Percentiles rank a stretch among this genome's conserved stretches.
Conservation (phyloP, 2,329 filamentous ascomycete species). For the Didymella pinodella region DNA sequence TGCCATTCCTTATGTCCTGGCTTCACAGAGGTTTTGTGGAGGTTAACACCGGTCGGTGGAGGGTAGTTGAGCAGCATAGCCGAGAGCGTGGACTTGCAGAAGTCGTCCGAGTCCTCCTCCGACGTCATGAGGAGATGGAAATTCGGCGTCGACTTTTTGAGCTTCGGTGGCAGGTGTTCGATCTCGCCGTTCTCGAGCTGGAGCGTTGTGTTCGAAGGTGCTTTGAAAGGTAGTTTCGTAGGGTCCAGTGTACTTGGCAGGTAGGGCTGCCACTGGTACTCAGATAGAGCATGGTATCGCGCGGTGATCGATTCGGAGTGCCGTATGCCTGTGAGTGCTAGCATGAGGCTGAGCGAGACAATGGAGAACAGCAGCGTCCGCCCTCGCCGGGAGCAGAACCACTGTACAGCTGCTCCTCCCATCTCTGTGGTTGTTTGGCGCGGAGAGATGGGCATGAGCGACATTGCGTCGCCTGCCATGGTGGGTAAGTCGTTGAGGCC, state of each 20-base stretch:
- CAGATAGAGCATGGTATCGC: slow-evolving; percentile 38
- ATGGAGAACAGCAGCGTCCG: slow-evolving; percentile 34
- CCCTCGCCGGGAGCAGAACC: slow-evolving; percentile 42
- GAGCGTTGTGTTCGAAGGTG: slow-evolving; percentile 45
- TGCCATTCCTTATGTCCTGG: slow-evolving; percentile 53
- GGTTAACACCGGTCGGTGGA: slow-evolving; percentile 63
- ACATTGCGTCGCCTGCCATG: slow-evolving; percentile 38
- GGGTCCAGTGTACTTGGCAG: slow-evolving; percentile 35
- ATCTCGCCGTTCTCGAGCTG: slow-evolving; percentile 46
- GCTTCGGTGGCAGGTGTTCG: slow-evolving; percentile 35
- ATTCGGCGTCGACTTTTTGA: slow-evolving; percentile 46
- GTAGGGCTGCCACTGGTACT: slow-evolving; percentile 43
- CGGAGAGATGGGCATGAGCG: slow-evolving; percentile 38
- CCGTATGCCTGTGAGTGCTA: slow-evolving; percentile 26
- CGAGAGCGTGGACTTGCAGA: slow-evolving; percentile 66
- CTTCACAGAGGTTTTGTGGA: slow-evolving; percentile 41
- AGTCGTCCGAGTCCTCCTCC: slow-evolving; percentile 56
- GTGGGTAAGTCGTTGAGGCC: slow-evolving; percentile 1
- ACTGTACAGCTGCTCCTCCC: slow-evolving; percentile 41
- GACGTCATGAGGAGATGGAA: slow-evolving; percentile 66
- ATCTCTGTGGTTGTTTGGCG: slow-evolving; percentile 33
- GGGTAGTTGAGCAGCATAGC: slow-evolving; percentile 68
- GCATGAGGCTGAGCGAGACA: slow-evolving; percentile 29
- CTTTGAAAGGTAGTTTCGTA: slow-evolving; percentile 38
- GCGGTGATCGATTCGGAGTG: slow-evolving; percentile 34